phyloP scores from a whole-genome alignment of 495 filamentous ascomycete species.

The Poronia punctata region DNA sequence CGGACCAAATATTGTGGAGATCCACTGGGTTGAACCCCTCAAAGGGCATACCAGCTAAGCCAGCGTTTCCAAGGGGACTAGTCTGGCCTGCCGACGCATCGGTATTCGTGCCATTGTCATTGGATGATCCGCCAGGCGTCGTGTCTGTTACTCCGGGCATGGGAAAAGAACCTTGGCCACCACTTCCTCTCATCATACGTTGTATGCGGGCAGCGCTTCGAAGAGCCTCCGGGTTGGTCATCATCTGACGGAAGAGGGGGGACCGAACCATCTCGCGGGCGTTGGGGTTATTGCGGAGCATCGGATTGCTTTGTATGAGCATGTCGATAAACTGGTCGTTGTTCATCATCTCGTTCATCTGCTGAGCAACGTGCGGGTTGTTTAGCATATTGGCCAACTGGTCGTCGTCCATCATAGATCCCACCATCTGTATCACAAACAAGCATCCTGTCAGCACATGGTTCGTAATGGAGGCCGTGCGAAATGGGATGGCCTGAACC shows the following conservation, averaged over 20 bases:
- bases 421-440: conserved; percentile 78
- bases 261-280: conserved; percentile 78
- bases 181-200: conserved; percentile 51
- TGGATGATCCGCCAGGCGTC: conserved; percentile 34
- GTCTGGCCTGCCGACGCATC: conserved; percentile 5
- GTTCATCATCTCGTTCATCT: conserved; percentile 87
- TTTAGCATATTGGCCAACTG: conserved; percentile 76
- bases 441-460: conserved; percentile 4
- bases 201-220: conserved; percentile 75
- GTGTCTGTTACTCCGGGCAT: conserved; percentile 85
- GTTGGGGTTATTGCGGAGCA: conserved; percentile 76
- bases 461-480: no score
- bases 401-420: conserved; percentile 67
- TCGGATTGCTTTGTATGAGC: conserved; percentile 84
- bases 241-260: conserved; percentile 82
- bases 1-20: no score
- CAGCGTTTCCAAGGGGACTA: conserved; percentile 35
- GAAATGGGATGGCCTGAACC: no score
- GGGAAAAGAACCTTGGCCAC: conserved; percentile 56
- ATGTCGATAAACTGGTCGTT: conserved; percentile 89
- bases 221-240: conserved; percentile 85
- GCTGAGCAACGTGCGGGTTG: conserved; percentile 73
- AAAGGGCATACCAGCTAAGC: conserved; percentile 18
- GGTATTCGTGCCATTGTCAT: conserved; percentile 14
- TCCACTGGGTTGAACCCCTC: no score